Evolutionary conservation across 192 early-diverging fungal genomes (phyloP), one percentile per base, ranked within the genome.

Genomic region (Chytriomyces sp.): DNA sequence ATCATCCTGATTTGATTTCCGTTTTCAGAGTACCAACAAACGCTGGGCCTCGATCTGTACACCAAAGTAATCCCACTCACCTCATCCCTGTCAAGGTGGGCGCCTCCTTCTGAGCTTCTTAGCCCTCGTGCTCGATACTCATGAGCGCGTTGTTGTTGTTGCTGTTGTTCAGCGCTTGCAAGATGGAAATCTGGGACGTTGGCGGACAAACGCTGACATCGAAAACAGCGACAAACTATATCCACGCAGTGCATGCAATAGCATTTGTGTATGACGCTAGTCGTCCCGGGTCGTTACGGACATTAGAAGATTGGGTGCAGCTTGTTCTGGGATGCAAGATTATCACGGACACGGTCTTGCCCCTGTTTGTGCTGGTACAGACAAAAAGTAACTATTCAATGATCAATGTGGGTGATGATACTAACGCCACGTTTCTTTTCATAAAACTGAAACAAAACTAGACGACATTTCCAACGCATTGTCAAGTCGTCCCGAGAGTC

Each of bases 261-360:
- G 5, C 79, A 7, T 69, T 78, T 24, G 76, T 81, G 10, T 81
- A 81, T 53, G 80, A 81, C 66, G 64, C 73, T 1, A 78, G 76
- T n/a, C 80, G 79, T 53, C n/a, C 60, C 0, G 80, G 80, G 7
- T 65, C 69, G 16, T 72, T 81, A 11, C 75, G 79, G 13, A 53
- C 47, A 13, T 67, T 81, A 5, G 80, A 81, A 46, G 69, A 76
- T 24, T 81, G 80, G 80, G 46, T 81, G 8, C 24, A 77, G 44
- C 67, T 80, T 23, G 73, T 81, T 1, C 35, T 71, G 24, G 35
- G 23, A 8, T 53, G 35, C 35, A 59, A 68, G 43, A 60, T 61
- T n/a, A 61, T 35, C 10, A 66, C 35, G 49, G 60, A 80, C 59
- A 26, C 79, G 47, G 20, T 67, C 35, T 65, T 80, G 62, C 79